Percentiles rank a stretch among this genome's conserved stretches.
Evolutionary conservation across 106 monocot species (phyloP).

Genomic region (Amphibolis antarctica): DNA sequence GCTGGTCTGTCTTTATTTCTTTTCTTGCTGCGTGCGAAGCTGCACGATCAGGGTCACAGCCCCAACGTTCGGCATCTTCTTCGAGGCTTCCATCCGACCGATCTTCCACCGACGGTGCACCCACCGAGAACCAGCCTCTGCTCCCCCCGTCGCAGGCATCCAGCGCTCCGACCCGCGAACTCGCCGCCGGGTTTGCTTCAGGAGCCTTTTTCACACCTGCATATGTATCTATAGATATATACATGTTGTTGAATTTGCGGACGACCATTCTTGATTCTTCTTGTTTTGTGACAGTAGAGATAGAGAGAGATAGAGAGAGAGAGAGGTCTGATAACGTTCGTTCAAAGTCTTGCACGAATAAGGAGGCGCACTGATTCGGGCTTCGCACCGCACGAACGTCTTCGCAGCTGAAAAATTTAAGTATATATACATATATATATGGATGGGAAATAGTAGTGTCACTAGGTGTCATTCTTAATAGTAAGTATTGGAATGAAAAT

Average conservation of each 20-base stretch:
- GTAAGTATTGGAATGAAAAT: too few relatives aligned
- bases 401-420: not conserved
- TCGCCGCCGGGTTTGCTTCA: not conserved
- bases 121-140: not conserved
- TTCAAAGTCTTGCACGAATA: not conserved
- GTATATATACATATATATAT: not conserved
- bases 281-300: not conserved
- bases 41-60: too few relatives aligned
- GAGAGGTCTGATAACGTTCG: not conserved
- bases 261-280: not conserved
- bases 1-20: too few relatives aligned
- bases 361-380: not conserved
- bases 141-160: not conserved
- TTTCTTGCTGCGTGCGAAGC: too few relatives aligned
- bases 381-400: not conserved
- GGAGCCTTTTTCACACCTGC: too few relatives aligned
- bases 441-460: not conserved
- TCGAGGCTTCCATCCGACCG: too few relatives aligned
- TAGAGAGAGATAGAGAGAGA: too few relatives aligned
- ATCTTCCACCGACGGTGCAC: too few relatives aligned
- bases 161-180: not conserved
- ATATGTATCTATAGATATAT: not conserved
- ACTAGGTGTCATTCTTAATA: too few relatives aligned
- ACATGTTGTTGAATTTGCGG: not conserved
- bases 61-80: too few relatives aligned